Conservation (phyloP, 148 eudicot genomes). For the Amaranthus hypochondriacus region DNA sequence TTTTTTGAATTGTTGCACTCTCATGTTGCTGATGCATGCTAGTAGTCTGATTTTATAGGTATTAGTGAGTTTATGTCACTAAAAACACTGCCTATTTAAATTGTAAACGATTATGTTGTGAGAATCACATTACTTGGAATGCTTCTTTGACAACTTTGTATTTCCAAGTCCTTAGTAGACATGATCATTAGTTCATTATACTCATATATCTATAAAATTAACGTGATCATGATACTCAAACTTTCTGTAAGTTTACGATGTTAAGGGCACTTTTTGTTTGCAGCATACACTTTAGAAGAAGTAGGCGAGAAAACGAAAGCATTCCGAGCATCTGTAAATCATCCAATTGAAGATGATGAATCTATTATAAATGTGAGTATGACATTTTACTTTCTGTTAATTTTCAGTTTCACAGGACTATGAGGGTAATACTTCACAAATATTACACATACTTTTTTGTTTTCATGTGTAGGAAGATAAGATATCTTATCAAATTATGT, state of each 20-base stretch:
- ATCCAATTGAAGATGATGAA: slow-evolving; percentile 19
- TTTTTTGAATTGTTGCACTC: no score
- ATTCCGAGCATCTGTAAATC: slow-evolving; percentile 25
- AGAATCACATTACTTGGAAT: no score
- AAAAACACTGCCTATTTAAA: no score
- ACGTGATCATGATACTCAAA: background rate
- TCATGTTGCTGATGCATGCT: no score
- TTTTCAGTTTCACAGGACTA: background rate
- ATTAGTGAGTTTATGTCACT: no score
- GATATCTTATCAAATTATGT: background rate
- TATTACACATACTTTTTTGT: background rate
- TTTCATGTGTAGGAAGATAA: background rate
- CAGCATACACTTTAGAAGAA: slow-evolving; percentile 32
- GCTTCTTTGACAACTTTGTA: no score
- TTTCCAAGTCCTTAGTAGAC: no score
- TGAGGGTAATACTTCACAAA: background rate
- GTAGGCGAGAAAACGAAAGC: slow-evolving; percentile 31
- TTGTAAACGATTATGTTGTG: no score
- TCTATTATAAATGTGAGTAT: slow-evolving; percentile 27
- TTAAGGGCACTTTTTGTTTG: slow-evolving; percentile 4
- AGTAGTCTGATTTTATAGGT: no score
- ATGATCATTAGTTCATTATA: no score
- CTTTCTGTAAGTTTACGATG: background rate
- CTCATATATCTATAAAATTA: background rate
- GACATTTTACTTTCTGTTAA: background rate